Conservation (phyloP, 768 basidiomycete species). For the Crassisporium funariophilum region DNA sequence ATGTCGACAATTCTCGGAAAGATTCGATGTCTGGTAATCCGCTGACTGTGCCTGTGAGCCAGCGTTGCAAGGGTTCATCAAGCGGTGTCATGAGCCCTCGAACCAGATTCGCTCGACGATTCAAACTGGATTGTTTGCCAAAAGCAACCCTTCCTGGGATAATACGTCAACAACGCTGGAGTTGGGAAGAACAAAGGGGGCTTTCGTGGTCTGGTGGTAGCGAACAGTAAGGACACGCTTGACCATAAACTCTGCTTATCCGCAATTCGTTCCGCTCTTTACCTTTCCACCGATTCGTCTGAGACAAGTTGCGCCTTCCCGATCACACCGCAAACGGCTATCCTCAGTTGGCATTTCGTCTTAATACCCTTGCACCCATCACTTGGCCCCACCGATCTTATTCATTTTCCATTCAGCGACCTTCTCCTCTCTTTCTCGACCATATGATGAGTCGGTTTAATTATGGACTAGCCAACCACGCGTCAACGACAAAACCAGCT, state of each 20-base stretch:
- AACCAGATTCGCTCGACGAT: conserved; percentile 45
- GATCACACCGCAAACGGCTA: conserved; percentile 39
- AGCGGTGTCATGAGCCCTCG: conserved; percentile 46
- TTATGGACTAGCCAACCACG: conserved; percentile 9
- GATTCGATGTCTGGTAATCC: conserved; percentile 47
- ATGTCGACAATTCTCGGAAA: conserved; percentile 44
- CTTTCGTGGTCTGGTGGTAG: conserved; percentile 30
- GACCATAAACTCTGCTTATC: conserved; percentile 39
- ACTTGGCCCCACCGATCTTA: conserved; percentile 11
- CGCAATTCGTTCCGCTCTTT: conserved; percentile 46
- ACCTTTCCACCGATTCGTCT: conserved; percentile 39
- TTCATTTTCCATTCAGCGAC: conserved; percentile 16
- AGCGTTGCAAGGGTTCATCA: conserved; percentile 46
- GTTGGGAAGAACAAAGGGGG: conserved; percentile 42
- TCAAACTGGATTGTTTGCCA: conserved; percentile 44
- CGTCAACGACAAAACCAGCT: conserved; percentile 24
- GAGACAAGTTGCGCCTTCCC: conserved; percentile 40
- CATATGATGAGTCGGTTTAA: conserved; percentile 36
- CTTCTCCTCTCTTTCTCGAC: conserved; percentile 14
- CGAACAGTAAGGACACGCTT: conserved; percentile 37
- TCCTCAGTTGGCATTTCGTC: conserved; percentile 21
- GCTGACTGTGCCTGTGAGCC: conserved; percentile 48
- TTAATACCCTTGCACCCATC: conserved; percentile 9
- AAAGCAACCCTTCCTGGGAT: conserved; percentile 42
- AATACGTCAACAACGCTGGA: conserved; percentile 46